Base-by-base conservation (phyloP, 2,329 filamentous ascomycete species). In the Hymenoscyphus fraxineus region DNA sequence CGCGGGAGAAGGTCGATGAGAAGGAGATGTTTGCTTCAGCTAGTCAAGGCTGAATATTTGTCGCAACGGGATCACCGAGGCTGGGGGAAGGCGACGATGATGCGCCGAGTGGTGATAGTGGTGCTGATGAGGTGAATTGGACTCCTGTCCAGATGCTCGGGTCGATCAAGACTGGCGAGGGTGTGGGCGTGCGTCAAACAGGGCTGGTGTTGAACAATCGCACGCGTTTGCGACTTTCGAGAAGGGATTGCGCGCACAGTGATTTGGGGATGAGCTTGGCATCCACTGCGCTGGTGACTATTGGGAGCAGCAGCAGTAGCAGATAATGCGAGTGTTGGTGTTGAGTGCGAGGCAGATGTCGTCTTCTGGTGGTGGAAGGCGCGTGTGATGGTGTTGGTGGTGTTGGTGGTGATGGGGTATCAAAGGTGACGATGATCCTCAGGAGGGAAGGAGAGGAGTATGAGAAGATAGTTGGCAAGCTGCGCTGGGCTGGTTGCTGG, bases 141-240 rank as follows among this genome's bases (percentile, higher is more conserved):
- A 44, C 32, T 27, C 27, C 27, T 32, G 51, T 6, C 16, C 15
- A 57, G 35, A 57, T 16, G 15, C 19, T 31, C 27, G 13, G 13
- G 22, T 35, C 27, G 57, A 39, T n/a, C 4, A 41, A 58, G 58
- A 27, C 27, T 22, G 41, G 59, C 40, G 61, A 59, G 62, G 65
- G 63, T 40, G 63, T 35, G 35, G 9, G 63, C 40, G 63, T 66
- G 68, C 66, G 63, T 64, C 64, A 51, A 66, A 62, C 55, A 63
- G 59, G 66, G 68, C 63, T 51, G 41, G 54, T 38, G 51, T 58
- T 39, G 47, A 62, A 62, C 41, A 56, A 60, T 64, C 56, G 62
- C 58, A 55, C 61, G 65, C 65, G 64, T 65, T 65, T 67, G 65
- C 60, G 62, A 15, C 57, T 61, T 63, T 58, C 12, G 38, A 58